Evolutionary conservation across 441 rosid genomes (phyloP).

Genomic region (Adansonia gregorii): DNA sequence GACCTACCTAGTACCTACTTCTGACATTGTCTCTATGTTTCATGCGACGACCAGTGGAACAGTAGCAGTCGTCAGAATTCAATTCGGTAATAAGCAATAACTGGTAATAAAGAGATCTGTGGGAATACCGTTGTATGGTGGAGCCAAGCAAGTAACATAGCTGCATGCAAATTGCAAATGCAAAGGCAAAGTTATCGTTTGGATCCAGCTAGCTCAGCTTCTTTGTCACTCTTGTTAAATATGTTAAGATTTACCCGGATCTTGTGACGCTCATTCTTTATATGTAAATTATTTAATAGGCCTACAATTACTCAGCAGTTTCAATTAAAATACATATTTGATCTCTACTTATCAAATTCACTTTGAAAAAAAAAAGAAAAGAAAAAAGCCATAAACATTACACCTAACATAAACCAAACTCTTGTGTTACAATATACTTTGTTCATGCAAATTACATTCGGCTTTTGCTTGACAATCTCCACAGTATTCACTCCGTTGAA

Average conservation of each 20-base stretch:
- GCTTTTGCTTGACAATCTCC: too few species aligned
- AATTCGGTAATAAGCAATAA: background rate
- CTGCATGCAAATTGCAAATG: slow-evolving; percentile 15
- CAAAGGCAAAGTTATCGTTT: background rate
- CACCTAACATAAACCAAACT: too few species aligned
- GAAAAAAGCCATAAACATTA: too few species aligned
- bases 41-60: background rate
- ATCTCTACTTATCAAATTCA: too few species aligned
- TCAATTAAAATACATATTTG: too few species aligned
- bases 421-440: too few species aligned
- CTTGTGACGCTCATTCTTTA: background rate
- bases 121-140: background rate
- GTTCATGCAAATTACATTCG: too few species aligned
- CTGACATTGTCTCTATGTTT: slow-evolving; percentile 18
- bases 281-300: too few species aligned
- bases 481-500: too few species aligned
- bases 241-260: background rate
- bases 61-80: background rate
- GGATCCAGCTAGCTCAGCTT: background rate
- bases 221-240: background rate
- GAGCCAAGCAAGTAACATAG: slow-evolving; percentile 1
- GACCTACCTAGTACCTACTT: background rate
- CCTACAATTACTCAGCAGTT: too few species aligned
- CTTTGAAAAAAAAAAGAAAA: background rate
- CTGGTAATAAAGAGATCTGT: background rate